phyloP scores from a whole-genome alignment of 768 basidiomycete species.

The Tylopilus sp. region DNA sequence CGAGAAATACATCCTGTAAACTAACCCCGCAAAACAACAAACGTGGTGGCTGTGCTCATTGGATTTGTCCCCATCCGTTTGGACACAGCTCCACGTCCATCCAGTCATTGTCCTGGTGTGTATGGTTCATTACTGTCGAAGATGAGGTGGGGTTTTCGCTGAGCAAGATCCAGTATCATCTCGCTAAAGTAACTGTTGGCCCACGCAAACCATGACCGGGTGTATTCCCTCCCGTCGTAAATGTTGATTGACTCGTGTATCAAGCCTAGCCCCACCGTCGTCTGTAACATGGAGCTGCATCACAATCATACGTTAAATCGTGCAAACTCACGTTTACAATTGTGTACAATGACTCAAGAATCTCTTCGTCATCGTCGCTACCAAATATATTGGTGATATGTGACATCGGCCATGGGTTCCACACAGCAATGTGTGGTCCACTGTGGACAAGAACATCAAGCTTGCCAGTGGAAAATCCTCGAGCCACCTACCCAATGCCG shows the following conservation, averaged over 20 bases:
- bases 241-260: conserved; percentile 75
- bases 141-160: conserved; percentile 67
- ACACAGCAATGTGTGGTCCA: conserved; percentile 70
- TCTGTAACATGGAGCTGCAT: conserved; percentile 37
- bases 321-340: conserved; percentile 59
- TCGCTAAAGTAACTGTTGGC: conserved; percentile 82
- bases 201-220: conserved; percentile 80
- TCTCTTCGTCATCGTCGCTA: conserved; percentile 69
- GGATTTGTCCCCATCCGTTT: neutral
- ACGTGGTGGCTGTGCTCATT: conserved; percentile 20
- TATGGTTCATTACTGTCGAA: conserved; percentile 56
- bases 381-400: conserved; percentile 72
- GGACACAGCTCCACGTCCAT: neutral
- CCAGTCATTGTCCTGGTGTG: conserved; percentile 41
- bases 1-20: neutral
- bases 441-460: conserved; percentile 32
- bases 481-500: conserved; percentile 59
- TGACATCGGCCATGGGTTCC: conserved; percentile 85
- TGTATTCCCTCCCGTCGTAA: conserved; percentile 54
- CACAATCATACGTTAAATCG: neutral
- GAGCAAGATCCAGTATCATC: conserved; percentile 74
- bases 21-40: conserved; percentile 5
- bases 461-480: neutral
- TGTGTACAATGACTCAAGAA: conserved; percentile 55
- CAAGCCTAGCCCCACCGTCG: conserved; percentile 70